Evolutionary conservation across 2,329 filamentous ascomycete species (phyloP).

Genomic region (Lojkania enalia): DNA sequence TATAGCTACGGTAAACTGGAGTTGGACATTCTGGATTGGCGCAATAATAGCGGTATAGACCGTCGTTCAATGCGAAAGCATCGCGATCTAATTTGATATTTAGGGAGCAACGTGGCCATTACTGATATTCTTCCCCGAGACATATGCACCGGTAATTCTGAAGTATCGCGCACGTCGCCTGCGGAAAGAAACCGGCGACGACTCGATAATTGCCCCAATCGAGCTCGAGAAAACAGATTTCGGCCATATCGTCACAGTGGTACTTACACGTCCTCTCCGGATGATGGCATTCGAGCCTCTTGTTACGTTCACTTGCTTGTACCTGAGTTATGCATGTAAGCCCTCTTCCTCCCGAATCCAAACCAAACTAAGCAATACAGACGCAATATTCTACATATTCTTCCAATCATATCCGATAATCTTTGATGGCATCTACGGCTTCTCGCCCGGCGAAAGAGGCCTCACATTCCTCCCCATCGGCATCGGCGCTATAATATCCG

Average conservation of each 20-base stretch:
- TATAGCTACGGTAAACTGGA: conserved; percentile 64
- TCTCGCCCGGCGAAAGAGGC: conserved; percentile 66
- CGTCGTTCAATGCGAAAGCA: neutral
- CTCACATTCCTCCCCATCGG: conserved; percentile 71
- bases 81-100: neutral
- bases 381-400: conserved; percentile 69
- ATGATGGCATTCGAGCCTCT: conserved; percentile 78
- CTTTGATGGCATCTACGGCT: conserved; percentile 64
- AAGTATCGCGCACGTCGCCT: conserved; percentile 59
- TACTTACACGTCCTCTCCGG: conserved; percentile 69
- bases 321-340: conserved; percentile 64
- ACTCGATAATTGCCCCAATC: conserved; percentile 60
- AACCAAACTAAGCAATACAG: conserved; percentile 14
- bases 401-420: conserved; percentile 74
- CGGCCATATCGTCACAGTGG: conserved; percentile 66
- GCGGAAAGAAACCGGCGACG: conserved; percentile 58
- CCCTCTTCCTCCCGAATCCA: neutral
- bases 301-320: conserved; percentile 71
- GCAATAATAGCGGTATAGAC: conserved; percentile 63
- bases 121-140: conserved; percentile 62
- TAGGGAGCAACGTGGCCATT: conserved; percentile 61
- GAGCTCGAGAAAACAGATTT: conserved; percentile 65
- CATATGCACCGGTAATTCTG: conserved; percentile 51
- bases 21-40: conserved; percentile 72
- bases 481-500: conserved; percentile 61